phyloP scores from a whole-genome alignment of 768 basidiomycete genomes.

The Suillus variegatus region DNA sequence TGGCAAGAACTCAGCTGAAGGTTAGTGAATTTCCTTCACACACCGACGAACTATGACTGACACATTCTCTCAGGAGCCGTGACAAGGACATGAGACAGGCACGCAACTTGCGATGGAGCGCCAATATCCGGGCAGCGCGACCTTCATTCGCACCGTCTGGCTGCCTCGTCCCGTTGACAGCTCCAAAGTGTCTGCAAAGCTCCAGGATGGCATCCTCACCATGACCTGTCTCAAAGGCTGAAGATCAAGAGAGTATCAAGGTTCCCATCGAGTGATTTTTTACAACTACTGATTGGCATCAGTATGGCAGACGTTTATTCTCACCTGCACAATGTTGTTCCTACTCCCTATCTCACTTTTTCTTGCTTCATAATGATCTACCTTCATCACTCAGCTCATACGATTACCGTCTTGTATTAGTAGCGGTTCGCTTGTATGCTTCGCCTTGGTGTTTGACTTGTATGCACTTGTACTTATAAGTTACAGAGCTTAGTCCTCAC shows the following conservation, averaged over 20 bases:
- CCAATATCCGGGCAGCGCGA: slow-evolving; percentile 51
- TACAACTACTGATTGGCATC: not conserved
- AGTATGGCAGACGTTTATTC: not conserved
- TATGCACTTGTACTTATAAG: too few relatives aligned
- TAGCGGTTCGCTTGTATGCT: too few relatives aligned
- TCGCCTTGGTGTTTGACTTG: too few relatives aligned
- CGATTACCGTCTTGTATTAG: too few relatives aligned
- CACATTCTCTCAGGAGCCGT: slow-evolving; percentile 12
- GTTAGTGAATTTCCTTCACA: slow-evolving; percentile 31
- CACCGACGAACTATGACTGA: not conserved
- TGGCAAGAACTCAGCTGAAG: slow-evolving; percentile 13
- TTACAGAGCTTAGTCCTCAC: too few relatives aligned
- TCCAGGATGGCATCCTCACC: slow-evolving; percentile 70
- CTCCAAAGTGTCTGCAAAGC: slow-evolving; percentile 58
- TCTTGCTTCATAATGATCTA: not conserved
- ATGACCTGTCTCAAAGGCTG: slow-evolving; percentile 59
- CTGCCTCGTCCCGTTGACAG: slow-evolving; percentile 64
- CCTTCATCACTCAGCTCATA: not conserved
- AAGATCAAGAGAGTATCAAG: slow-evolving; percentile 56
- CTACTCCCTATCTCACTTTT: not conserved
- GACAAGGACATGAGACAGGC: slow-evolving; percentile 19
- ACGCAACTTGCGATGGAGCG: slow-evolving; percentile 60
- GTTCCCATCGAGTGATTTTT: slow-evolving; percentile 38
- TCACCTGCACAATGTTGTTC: not conserved
- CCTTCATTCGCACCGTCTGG: slow-evolving; percentile 73